Base-by-base conservation (phyloP, 345 rosid species). In the Gossypium bickii region DNA sequence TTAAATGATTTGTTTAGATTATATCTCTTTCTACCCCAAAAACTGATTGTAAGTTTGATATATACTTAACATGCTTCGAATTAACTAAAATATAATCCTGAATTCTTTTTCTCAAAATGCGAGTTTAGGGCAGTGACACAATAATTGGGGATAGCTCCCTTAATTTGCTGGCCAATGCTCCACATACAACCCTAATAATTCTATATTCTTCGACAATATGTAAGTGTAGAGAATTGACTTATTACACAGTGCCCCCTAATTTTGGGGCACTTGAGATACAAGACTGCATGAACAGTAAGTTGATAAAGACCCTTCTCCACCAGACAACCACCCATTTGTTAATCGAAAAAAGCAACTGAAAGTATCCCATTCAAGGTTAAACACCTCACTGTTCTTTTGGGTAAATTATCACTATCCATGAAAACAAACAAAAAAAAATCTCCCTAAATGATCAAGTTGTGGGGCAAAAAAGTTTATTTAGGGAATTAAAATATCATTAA, bases 191-290 rank as follows among this genome's bases (percentile, higher is more conserved):
- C 48, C 38, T 66, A 78, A 71, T 79, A 73, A 74, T 72, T 79
- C 59, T 72, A 71, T 79, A 77, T 79, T 79, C 68, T 74, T 79
- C 71, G 5, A 71, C 71, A 59, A 25, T 48, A 45, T 71, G 34
- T 15, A 16, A 34, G 12, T n/a, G 24, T 64, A 16, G 59, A 47
- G 49, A 22, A 78, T 43, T 79, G 77, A 79, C 77, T 53, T 55
- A 41, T 49, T 64, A 66, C 47, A 20, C 72, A 65, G 69, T 65
- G 53, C 58, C 72, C 77, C 83, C 13, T 78, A 73, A 68, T 65
- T 58, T 72, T 52, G 73, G 72, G 83, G 73, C 83, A 78, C 81
- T 76, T 63, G 73, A 67, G 78, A 81, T 78, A 76, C 82, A 78
- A 76, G 71, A 74, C 74, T 83, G 78, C 77, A 71, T 57, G 74